Percentiles rank a stretch among this genome's conserved stretches.
These are phyloP conservation scores for Linanthus parryae DNA, from an alignment of 148 eudicot species.

Conservation along the genomic window DNA sequence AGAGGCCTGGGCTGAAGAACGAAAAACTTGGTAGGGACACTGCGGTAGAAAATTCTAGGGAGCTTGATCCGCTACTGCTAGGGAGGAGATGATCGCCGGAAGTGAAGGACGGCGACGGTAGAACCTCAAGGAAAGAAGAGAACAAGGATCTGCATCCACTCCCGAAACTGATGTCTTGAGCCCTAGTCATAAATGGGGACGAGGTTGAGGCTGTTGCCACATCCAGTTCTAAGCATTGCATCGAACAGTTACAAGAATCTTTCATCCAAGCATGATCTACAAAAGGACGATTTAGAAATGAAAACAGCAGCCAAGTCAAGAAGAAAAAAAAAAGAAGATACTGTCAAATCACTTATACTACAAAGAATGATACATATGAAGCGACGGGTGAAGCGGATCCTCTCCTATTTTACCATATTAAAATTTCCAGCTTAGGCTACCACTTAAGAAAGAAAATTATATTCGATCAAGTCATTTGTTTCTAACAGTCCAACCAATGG, in stretches of 20 bases:
- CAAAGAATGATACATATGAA: too few species aligned
- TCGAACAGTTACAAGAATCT: conserved; percentile 18
- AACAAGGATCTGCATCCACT: conserved; percentile 53
- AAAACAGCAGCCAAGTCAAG: too few species aligned
- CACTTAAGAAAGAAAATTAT: too few species aligned
- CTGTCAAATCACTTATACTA: too few species aligned
- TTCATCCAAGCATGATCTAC: conserved; percentile 70
- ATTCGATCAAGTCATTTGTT: too few species aligned
- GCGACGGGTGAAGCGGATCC: too few species aligned
- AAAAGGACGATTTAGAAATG: conserved; percentile 16
- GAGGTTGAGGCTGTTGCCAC: conserved; percentile 28
- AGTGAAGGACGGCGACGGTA: conserved; percentile 29
- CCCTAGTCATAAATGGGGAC: conserved; percentile 37
- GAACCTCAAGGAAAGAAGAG: conserved; percentile 49
- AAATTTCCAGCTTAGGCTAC: too few species aligned
- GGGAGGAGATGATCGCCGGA: conserved; percentile 49
- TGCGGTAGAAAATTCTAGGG: conserved; percentile 42
- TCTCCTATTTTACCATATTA: too few species aligned
- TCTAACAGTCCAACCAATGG: too few species aligned
- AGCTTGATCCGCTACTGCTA: conserved; percentile 33
- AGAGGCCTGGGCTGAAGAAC: conserved; percentile 43
- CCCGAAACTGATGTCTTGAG: conserved; percentile 67
- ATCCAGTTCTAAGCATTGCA: conserved; percentile 23
- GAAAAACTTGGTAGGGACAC: conserved; percentile 67
- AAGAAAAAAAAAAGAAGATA: too few species aligned